These are phyloP conservation scores for Scheffersomyces spartinae DNA, from an alignment of 805 yeast species.

Conservation along the genomic window DNA sequence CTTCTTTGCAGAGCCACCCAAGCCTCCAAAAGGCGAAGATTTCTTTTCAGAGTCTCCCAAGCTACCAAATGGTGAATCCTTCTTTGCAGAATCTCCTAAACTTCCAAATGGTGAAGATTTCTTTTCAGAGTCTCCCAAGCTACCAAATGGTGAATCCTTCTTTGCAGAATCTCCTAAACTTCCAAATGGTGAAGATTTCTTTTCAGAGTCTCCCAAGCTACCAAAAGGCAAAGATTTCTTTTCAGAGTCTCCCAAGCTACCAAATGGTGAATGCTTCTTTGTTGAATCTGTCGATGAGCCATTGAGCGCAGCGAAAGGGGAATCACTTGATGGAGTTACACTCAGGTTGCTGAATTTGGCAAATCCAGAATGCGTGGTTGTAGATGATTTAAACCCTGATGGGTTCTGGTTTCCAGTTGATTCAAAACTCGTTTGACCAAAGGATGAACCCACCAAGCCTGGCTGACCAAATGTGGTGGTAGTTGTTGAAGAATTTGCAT, in stretches of 20 bases:
- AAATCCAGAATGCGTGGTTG: slow-evolving; percentile 3
- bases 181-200: neutral
- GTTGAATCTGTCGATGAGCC: neutral
- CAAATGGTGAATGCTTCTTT: neutral
- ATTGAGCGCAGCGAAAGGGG: neutral
- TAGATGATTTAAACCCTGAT: neutral
- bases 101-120: no score
- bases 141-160: no score
- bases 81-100: no score
- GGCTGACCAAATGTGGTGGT: slow-evolving; percentile 1
- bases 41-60: no score
- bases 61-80: no score
- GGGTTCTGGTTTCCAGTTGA: neutral
- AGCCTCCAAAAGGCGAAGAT: no score
- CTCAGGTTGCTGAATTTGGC: slow-evolving; percentile 1
- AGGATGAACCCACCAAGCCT: neutral
- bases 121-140: no score
- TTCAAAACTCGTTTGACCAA: neutral
- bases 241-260: neutral
- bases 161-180: neutral
- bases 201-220: neutral
- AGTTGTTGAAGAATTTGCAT: slow-evolving; percentile 4
- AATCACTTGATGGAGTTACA: neutral
- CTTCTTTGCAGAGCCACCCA: no score
- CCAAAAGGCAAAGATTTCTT: neutral